These are phyloP conservation scores for Hypocreales sp. DNA, from an alignment of 2,329 filamentous ascomycete genomes.

Conservation along the genomic window DNA sequence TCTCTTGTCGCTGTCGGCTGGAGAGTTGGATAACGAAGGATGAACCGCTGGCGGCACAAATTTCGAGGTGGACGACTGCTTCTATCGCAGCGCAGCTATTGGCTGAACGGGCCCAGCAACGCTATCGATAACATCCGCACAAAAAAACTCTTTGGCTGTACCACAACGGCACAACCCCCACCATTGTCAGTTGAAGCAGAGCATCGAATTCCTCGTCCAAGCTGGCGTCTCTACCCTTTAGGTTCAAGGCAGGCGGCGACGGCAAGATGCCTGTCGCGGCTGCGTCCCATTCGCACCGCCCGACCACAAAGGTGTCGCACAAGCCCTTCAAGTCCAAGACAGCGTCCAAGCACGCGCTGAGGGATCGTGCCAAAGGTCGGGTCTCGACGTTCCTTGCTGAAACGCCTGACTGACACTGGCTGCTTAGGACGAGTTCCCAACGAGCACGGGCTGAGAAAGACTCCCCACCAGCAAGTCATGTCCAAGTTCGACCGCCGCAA, in stretches of 20 bases:
- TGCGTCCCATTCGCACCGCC: slow-evolving; percentile 67
- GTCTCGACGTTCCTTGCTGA: too few species aligned
- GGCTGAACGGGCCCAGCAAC: slow-evolving; percentile 5
- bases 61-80: too few species aligned
- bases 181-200: too few species aligned
- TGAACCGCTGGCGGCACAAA: too few species aligned
- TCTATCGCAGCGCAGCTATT: slow-evolving; percentile 14
- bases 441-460: slow-evolving; percentile 65
- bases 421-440: slow-evolving; percentile 57
- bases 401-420: too few species aligned
- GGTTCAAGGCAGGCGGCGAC: slow-evolving; percentile 71
- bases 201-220: slow-evolving; percentile 20
- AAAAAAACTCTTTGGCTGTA: slow-evolving; percentile 23
- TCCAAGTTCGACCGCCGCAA: slow-evolving; percentile 93
- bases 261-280: slow-evolving; percentile 60
- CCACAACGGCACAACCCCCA: slow-evolving; percentile 22
- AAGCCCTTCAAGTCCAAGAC: slow-evolving; percentile 91
- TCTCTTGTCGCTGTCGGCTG: slow-evolving; percentile 6
- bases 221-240: slow-evolving; percentile 60
- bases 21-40: slow-evolving; percentile 3
- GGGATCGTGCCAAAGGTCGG: slow-evolving; percentile 71
- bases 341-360: slow-evolving; percentile 73
- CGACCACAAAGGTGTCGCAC: slow-evolving; percentile 75
- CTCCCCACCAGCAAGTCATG: slow-evolving; percentile 91
- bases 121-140: slow-evolving; percentile 21